Base-by-base conservation (phyloP, 805 yeast species). In the Ogataea chonburiensis region DNA sequence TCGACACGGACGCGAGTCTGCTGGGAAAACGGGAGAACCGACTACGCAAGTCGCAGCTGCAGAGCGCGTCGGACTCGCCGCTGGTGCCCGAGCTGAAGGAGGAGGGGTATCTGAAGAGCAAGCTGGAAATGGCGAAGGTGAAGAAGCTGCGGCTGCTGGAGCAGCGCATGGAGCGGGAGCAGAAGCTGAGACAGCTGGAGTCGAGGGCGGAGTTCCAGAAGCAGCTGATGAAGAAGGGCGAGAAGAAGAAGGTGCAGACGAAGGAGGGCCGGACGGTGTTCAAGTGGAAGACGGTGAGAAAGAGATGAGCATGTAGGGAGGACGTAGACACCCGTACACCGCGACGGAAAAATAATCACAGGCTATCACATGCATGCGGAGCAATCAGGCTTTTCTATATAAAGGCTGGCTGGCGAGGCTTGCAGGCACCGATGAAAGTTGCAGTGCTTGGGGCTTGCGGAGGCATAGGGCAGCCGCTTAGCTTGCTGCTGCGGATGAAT, bases 391-490 rank as follows among this genome's bases (percentile, higher is more conserved):
- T n/a, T n/a, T n/a, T n/a, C n/a, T n/a, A n/a, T n/a, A n/a, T n/a
- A n/a, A n/a, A n/a, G n/a, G n/a, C n/a, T n/a, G n/a, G n/a, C n/a
- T n/a, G n/a, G n/a, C n/a, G n/a, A n/a, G n/a, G n/a, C n/a, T n/a
- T n/a, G n/a, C n/a, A n/a, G n/a, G n/a, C n/a, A n/a, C n/a, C n/a
- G n/a, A 34, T 27, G 37, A 46, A 46, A 38, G 47, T 86, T 34
- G 75, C 93, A 42, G 87, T 86, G 39, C 71, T 81, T 33, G 95
- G 95, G 47, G 95, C 95, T 41, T 86, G 89, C 32, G 95, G 95
- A 51, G 96, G 96, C 45, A 87, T 87, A 58, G 96, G 96, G 36
- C 96, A 87, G 69, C 94, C 95, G 24, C 71, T 87, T 42, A 86
- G 95, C 9, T 75, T 88, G 36, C 70, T 87, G 41, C 69, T 86